Conservation (phyloP, 371 early-diverging fungal species). For the Circinella umbellata region DNA sequence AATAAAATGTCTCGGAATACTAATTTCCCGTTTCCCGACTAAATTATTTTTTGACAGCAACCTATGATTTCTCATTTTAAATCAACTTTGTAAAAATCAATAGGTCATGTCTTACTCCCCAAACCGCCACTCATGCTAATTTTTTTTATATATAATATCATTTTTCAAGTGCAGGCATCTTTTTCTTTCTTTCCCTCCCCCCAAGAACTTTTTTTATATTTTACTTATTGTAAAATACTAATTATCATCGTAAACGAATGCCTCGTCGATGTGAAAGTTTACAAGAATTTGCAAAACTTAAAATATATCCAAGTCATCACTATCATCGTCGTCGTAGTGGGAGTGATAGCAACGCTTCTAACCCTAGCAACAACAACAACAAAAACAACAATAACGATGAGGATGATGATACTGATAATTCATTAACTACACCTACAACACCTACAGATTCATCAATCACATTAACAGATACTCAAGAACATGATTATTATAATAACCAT, state of each 20-base stretch:
- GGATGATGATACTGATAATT: not conserved
- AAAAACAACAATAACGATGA: not conserved
- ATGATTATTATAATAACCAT: no score
- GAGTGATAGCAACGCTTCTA: not conserved
- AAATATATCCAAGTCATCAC: not conserved
- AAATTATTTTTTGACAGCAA: no score
- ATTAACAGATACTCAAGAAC: not conserved
- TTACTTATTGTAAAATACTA: not conserved
- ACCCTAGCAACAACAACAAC: not conserved
- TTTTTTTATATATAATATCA: no score
- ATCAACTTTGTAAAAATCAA: no score
- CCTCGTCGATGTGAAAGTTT: conserved; percentile 2
- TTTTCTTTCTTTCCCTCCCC: no score
- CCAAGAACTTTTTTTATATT: not conserved
- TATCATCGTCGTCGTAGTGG: not conserved
- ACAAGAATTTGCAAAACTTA: conserved; percentile 2
- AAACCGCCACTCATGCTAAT: no score
- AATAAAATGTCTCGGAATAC: no score
- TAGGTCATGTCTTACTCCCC: no score
- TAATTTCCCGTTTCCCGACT: no score
- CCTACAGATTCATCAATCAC: not conserved
- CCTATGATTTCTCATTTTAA: no score
- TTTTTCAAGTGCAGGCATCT: no score
- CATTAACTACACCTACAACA: no score
- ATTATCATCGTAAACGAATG: not conserved